phyloP scores from a whole-genome alignment of 805 yeast species.

The Clavispora asparagi region DNA sequence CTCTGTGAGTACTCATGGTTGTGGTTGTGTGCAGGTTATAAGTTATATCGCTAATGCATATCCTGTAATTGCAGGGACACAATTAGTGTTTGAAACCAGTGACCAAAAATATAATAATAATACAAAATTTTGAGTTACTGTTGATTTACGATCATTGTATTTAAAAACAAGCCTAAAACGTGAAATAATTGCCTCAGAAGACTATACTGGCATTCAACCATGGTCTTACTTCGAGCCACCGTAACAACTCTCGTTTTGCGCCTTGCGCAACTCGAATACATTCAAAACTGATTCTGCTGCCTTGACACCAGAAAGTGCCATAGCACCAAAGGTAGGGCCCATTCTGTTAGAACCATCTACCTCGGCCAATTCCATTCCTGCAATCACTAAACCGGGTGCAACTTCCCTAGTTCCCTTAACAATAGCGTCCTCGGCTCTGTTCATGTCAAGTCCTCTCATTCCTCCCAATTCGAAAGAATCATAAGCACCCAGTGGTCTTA shows the following conservation, averaged over 20 bases:
- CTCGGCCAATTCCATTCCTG: slow-evolving; percentile 78
- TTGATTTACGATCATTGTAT: no score
- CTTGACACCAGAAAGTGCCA: slow-evolving; percentile 73
- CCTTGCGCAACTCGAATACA: slow-evolving; percentile 30
- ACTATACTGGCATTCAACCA: neutral
- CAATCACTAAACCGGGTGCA: slow-evolving; percentile 60
- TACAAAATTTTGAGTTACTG: no score
- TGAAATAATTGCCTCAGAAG: neutral
- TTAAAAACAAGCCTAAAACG: neutral
- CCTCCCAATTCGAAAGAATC: slow-evolving; percentile 44
- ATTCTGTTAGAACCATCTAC: slow-evolving; percentile 74
- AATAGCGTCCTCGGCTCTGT: slow-evolving; percentile 69
- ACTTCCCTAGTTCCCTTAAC: slow-evolving; percentile 66
- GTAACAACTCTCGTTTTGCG: slow-evolving; percentile 24
- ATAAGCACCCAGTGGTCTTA: slow-evolving; percentile 30
- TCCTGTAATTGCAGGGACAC: no score
- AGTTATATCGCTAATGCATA: no score
- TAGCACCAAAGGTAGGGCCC: slow-evolving; percentile 84
- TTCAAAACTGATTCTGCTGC: slow-evolving; percentile 58
- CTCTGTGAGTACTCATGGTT: neutral
- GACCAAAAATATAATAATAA: no score
- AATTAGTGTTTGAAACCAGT: no score
- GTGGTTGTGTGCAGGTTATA: neutral
- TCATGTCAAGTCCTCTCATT: slow-evolving; percentile 79
- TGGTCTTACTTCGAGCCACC: slow-evolving; percentile 6